Evolutionary conservation across 2,329 filamentous ascomycete genomes (phyloP).

Genomic region (Sporothrix variecibatus): DNA sequence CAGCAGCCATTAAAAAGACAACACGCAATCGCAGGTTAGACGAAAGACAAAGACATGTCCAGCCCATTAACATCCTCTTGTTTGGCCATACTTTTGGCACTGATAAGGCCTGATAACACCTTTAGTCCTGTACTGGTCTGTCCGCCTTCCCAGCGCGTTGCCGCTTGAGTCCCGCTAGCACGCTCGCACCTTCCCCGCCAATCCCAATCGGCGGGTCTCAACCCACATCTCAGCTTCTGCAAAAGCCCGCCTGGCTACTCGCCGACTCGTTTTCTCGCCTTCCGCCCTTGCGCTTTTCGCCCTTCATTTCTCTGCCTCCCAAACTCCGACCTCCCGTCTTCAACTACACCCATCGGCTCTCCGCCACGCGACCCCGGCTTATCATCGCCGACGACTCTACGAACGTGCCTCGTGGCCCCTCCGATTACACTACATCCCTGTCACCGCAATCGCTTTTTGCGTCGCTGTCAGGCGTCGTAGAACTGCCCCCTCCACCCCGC

Average conservation of each 20-base stretch:
- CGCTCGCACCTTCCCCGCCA: slow-evolving; percentile 23
- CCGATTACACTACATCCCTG: background rate
- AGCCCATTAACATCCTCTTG: too few species aligned
- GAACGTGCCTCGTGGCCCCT: background rate
- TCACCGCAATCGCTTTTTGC: background rate
- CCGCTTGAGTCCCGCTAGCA: background rate
- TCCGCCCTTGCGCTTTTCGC: slow-evolving; percentile 5
- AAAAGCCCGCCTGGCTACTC: background rate
- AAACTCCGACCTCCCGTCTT: slow-evolving; percentile 1
- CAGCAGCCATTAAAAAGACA: too few species aligned
- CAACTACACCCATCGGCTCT: background rate
- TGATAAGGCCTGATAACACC: slow-evolving; percentile 12
- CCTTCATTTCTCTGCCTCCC: slow-evolving; percentile 9
- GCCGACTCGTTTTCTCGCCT: slow-evolving; percentile 10
- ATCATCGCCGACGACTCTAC: background rate
- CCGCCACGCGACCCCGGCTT: background rate
- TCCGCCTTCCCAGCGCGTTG: background rate
- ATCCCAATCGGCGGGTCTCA: slow-evolving; percentile 21
- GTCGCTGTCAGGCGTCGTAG: background rate
- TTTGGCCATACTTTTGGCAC: background rate
- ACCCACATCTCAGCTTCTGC: background rate
- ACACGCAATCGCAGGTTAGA: background rate
- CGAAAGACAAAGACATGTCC: background rate
- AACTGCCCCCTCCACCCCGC: slow-evolving; percentile 3
- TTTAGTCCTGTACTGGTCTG: background rate